Conservation (phyloP, 106 monocot species). For the Hemerocallis citrina region DNA sequence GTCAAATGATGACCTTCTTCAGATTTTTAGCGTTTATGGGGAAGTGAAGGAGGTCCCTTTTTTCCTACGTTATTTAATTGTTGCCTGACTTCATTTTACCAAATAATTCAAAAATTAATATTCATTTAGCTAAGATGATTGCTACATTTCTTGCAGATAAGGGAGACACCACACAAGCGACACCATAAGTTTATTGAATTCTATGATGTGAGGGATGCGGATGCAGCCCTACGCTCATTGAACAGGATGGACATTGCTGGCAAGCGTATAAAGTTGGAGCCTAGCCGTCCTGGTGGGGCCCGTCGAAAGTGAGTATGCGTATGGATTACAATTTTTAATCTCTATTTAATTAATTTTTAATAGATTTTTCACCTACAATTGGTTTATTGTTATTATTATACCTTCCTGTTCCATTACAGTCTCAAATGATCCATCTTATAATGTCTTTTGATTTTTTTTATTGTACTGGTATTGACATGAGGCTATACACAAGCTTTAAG, state of each 20-base stretch:
- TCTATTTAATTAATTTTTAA: not conserved
- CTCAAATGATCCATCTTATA: no score
- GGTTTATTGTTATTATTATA: no score
- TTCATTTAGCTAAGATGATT: not conserved
- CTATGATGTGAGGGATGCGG: slow-evolving; percentile 90
- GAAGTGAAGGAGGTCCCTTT: slow-evolving; percentile 73
- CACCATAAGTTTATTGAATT: slow-evolving; percentile 91
- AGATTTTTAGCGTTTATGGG: slow-evolving; percentile 77
- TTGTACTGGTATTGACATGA: no score
- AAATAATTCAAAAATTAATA: not conserved
- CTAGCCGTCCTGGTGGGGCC: slow-evolving; percentile 85
- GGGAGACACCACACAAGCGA: slow-evolving; percentile 86
- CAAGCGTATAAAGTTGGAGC: slow-evolving; percentile 81
- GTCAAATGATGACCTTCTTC: slow-evolving; percentile 75
- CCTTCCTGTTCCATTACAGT: no score
- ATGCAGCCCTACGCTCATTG: slow-evolving; percentile 75
- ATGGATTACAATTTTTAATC: not conserved
- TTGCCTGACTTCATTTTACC: not conserved
- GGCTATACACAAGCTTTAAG: no score
- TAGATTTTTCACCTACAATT: not conserved
- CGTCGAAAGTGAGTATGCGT: slow-evolving; percentile 49
- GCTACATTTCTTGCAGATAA: slow-evolving; percentile 36
- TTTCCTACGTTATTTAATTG: not conserved
- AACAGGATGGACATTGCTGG: slow-evolving; percentile 89
- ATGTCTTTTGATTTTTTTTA: no score